Conservation (phyloP, 768 basidiomycete species). For the Kwoniella sp. region DNA sequence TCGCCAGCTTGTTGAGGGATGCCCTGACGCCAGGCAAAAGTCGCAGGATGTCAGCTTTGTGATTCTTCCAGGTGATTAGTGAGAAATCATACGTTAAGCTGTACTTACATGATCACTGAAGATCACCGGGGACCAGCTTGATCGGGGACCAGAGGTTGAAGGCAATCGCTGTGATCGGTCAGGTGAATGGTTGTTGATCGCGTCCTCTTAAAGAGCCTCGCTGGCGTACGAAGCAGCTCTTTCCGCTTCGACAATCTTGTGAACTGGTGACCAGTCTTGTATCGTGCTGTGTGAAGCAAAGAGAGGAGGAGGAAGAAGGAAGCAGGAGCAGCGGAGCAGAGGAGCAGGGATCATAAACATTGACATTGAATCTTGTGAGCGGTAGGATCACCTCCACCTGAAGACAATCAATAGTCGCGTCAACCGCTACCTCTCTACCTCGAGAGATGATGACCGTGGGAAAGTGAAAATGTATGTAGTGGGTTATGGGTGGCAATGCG, state of each 20-base stretch:
- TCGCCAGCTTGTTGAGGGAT: slow-evolving; percentile 85
- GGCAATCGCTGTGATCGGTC: background rate
- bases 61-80: too few relatives aligned
- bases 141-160: background rate
- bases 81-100: background rate
- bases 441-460: slow-evolving; percentile 9
- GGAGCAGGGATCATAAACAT: too few relatives aligned
- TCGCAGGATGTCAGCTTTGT: background rate
- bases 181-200: background rate
- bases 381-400: slow-evolving; percentile 25
- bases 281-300: too few relatives aligned
- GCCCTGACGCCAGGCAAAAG: slow-evolving; percentile 60
- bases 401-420: slow-evolving; percentile 17
- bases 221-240: too few relatives aligned
- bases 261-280: too few relatives aligned
- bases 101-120: background rate
- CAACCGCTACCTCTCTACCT: slow-evolving; percentile 8
- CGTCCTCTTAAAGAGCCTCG: too few relatives aligned
- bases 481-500: slow-evolving; percentile 14
- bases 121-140: background rate
- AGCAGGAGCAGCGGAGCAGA: background rate
- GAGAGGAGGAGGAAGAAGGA: background rate
- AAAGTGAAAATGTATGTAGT: slow-evolving; percentile 3
- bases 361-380: background rate
- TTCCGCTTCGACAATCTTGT: too few relatives aligned